phyloP scores from a whole-genome alignment of 1,284 basidiomycete species.

The Testicularia cyperi region DNA sequence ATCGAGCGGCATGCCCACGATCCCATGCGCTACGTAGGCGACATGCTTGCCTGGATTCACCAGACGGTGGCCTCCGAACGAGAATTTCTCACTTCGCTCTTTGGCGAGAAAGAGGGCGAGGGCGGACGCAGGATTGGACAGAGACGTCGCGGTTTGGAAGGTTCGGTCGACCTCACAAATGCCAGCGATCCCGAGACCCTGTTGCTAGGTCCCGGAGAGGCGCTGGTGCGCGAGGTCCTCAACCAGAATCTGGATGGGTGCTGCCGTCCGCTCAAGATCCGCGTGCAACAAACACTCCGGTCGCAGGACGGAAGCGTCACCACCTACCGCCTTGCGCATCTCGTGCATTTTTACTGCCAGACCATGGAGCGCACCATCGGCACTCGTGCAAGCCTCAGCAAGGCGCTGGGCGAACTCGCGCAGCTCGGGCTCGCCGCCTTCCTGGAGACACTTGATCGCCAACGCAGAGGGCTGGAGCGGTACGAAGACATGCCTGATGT shows the following conservation, averaged over 20 bases:
- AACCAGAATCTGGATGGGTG: slow-evolving; percentile 81
- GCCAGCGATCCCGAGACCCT: slow-evolving; percentile 10
- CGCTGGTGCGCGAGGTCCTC: slow-evolving; percentile 71
- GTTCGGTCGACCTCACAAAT: slow-evolving; percentile 32
- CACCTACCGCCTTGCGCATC: slow-evolving; percentile 85
- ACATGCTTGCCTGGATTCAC: slow-evolving; percentile 99
- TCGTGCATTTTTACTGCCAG: slow-evolving; percentile 88
- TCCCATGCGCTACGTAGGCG: slow-evolving; percentile 89
- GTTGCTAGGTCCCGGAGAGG: slow-evolving; percentile 18
- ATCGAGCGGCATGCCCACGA: slow-evolving; percentile 98
- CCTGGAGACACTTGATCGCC: slow-evolving; percentile 40
- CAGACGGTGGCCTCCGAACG: slow-evolving; percentile 90
- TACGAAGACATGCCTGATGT: slow-evolving; percentile 24
- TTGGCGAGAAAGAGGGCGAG: slow-evolving; percentile 62
- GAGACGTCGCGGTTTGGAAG: slow-evolving; percentile 31
- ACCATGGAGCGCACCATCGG: slow-evolving; percentile 93
- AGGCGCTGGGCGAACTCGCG: slow-evolving; percentile 71
- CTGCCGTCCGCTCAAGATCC: slow-evolving; percentile 70
- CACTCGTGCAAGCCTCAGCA: slow-evolving; percentile 73
- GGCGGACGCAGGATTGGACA: slow-evolving; percentile 55
- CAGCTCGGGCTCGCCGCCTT: slow-evolving; percentile 37
- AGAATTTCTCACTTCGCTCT: slow-evolving; percentile 64
- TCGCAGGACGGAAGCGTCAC: slow-evolving; percentile 89
- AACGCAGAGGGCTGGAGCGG: slow-evolving; percentile 29
- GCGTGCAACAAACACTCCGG: slow-evolving; percentile 86